Evolutionary conservation across 1,284 basidiomycete species (phyloP), one percentile per base, ranked within the genome.

Genomic region (Sporisorium graminicola): DNA sequence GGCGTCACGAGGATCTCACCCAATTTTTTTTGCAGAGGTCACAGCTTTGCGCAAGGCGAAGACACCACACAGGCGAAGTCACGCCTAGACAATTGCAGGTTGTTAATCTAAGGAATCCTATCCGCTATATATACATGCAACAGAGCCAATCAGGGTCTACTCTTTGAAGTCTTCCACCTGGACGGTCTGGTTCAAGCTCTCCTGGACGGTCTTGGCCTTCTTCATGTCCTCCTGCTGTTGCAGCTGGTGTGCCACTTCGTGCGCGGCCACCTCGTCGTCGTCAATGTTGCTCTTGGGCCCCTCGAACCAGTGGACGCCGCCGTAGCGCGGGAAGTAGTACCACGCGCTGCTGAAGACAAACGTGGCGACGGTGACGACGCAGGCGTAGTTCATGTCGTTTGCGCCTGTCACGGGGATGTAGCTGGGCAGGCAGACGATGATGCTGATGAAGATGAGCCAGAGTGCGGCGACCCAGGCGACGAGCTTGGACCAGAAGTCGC

Each of bases 311-410:
- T 75, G 43, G 10, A 60, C 51, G 22, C 75, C 75, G 31, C 75
- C 75, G 50, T 71, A 71, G 33, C 67, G 65, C 61, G 75, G 75
- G 31, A 53, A 63, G 59, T 77, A 76, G 63, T 75, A 78, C 75
- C 75, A 78, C 14, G 35, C 58, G 18, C 53, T 42, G 37, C 59
- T 60, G 52, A 78, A 78, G 29, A 78, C 8, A 33, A 78, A 76
- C 14, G 71, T 73, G 10, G 60, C 75, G 2, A 26, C 68, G 22
- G 74, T 72, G 24, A 78, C 75, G n/a, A 78, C 67, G 29, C 67
- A 78, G 3, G 75, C 67, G 50, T 78, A 78, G 65, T 78, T 78
- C 75, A 78, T 78, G 14, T 78, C 73, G 14, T 27, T 55, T 1
- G 75, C 73, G 3, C 44, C 68, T 2, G 62, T 56, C 9, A 73